Percentiles rank a stretch among this genome's conserved stretches.
Conservation (phyloP, 305 asterid species). For the Solanum chacoense region DNA sequence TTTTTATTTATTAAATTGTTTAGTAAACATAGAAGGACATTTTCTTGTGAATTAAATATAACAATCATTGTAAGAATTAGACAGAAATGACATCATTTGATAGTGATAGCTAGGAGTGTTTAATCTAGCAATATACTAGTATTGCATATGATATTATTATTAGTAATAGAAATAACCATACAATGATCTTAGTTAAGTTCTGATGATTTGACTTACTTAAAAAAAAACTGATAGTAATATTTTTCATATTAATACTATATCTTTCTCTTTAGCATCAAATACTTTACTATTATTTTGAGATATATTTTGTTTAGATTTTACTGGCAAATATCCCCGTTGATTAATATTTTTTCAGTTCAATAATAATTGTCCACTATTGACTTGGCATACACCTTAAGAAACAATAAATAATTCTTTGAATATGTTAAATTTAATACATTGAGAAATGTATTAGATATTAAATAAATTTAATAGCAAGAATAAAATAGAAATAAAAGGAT, state of each 20-base stretch:
- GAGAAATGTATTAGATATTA: no score
- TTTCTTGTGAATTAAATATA: background rate
- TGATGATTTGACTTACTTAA: background rate
- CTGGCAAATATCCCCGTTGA: background rate
- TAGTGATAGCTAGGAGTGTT: background rate
- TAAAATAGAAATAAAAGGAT: no score
- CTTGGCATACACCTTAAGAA: no score
- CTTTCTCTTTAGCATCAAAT: background rate
- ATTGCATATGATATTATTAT: no score
- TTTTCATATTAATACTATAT: background rate
- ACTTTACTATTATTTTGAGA: background rate
- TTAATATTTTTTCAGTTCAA: rapidly evolving
- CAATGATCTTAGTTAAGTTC: background rate
- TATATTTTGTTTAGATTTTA: background rate
- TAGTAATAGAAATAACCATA: no score
- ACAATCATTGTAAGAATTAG: background rate
- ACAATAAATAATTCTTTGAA: no score
- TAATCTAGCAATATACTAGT: background rate
- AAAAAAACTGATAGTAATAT: background rate
- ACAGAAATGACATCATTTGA: background rate
- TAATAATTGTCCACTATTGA: rapidly evolving
- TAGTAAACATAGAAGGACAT: background rate
- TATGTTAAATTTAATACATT: background rate
- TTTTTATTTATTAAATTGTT: background rate
- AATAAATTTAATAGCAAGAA: no score